Conservation (phyloP, 495 filamentous ascomycete genomes). For the Penicillium dipodomyicola region DNA sequence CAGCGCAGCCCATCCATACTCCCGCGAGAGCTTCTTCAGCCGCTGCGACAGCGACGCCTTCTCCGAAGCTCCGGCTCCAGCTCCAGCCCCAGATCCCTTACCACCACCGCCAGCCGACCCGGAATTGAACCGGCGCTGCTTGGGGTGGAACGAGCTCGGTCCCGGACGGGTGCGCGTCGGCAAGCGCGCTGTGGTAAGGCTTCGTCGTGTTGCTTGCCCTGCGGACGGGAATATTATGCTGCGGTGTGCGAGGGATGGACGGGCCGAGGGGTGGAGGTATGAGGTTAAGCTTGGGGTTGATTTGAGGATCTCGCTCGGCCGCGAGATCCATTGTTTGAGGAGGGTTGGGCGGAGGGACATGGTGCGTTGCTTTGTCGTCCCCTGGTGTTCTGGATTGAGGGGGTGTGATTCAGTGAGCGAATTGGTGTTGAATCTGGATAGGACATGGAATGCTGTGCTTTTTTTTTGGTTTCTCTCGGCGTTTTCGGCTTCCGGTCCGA, state of each 20-base stretch:
- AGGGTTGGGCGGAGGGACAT: constrained; percentile 24
- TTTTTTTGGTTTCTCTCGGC: constrained; percentile 15
- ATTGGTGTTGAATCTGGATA: neutral
- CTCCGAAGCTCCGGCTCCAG: constrained; percentile 24
- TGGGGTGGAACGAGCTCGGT: constrained; percentile 12
- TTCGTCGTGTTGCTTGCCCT: constrained; percentile 9
- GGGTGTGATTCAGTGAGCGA: neutral
- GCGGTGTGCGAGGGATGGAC: constrained; percentile 2
- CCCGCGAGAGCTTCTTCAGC: constrained; percentile 77
- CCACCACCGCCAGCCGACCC: constrained; percentile 13
- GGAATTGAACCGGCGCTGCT: constrained; percentile 30
- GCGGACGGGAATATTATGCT: constrained; percentile 1
- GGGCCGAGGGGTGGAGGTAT: constrained; percentile 4
- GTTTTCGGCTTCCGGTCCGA: constrained; percentile 17
- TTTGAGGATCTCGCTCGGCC: constrained; percentile 18
- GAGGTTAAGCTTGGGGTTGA: neutral
- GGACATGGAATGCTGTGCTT: neutral
- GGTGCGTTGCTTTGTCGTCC: neutral
- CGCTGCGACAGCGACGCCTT: constrained; percentile 61
- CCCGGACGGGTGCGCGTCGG: constrained; percentile 6
- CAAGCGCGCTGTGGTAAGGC: neutral
- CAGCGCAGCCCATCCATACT: constrained; percentile 94
- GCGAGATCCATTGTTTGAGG: constrained; percentile 29
- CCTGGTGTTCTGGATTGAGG: neutral
- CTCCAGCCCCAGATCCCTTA: neutral